Conservation (phyloP, 495 filamentous ascomycete genomes). For the Daldinia bambusicola region DNA sequence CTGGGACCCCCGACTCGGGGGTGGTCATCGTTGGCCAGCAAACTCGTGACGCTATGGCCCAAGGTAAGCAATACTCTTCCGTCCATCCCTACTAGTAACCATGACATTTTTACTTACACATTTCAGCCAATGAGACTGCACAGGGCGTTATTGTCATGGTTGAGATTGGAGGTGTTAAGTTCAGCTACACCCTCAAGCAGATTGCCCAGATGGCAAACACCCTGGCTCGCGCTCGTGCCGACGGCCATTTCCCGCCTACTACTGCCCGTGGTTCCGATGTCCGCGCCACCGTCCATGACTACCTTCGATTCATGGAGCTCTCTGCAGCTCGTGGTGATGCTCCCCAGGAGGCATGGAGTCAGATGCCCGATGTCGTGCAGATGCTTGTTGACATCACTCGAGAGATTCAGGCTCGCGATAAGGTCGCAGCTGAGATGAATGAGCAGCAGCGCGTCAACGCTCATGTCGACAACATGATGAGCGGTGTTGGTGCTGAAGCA, state of each 20-base stretch:
- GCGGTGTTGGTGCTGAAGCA: constrained; percentile 37
- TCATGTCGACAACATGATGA: constrained; percentile 43
- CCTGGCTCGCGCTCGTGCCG: constrained; percentile 41
- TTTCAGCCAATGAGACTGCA: not conserved
- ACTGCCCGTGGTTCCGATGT: constrained; percentile 22
- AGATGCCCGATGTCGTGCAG: constrained; percentile 20
- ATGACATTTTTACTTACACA: constrained; percentile 14
- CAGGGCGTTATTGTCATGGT: not conserved
- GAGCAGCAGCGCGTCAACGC: constrained; percentile 36
- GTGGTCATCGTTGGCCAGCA: not conserved
- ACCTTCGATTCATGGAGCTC: constrained; percentile 24
- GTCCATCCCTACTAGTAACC: not conserved
- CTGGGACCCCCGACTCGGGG: constrained; percentile 7
- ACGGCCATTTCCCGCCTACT: constrained; percentile 39
- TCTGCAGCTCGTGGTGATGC: constrained; percentile 20
- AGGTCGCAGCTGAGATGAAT: constrained; percentile 32
- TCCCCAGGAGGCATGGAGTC: constrained; percentile 34
- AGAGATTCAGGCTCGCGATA: constrained; percentile 42
- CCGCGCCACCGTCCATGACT: constrained; percentile 32
- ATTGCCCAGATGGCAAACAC: constrained; percentile 32
- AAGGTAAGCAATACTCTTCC: constrained; percentile 13
- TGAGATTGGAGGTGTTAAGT: not conserved
- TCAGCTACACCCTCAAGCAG: constrained; percentile 2
- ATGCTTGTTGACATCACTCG: constrained; percentile 36
- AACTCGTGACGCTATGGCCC: not conserved